phyloP scores from a whole-genome alignment of 129 eudicot genomes.

The Saposhnikovia divaricata region DNA sequence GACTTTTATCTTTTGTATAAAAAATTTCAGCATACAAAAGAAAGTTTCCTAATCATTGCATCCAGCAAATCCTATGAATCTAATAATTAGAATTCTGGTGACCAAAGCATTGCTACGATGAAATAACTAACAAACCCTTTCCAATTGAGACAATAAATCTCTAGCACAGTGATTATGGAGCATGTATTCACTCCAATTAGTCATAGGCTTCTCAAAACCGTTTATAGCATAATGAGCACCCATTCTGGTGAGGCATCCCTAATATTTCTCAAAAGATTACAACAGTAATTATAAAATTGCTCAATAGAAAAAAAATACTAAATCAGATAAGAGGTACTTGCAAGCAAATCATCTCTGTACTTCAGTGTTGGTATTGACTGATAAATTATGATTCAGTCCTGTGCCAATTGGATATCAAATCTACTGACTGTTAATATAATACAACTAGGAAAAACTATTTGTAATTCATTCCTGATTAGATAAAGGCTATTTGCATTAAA shows the following conservation, averaged over 20 bases:
- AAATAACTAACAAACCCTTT: background rate
- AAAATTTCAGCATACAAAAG: background rate
- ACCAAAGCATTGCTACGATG: background rate
- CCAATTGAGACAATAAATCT: background rate
- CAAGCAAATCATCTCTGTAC: background rate
- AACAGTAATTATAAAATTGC: background rate
- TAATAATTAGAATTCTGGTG: background rate
- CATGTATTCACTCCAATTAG: background rate
- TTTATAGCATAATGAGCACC: background rate
- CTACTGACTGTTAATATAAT: background rate
- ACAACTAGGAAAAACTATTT: background rate
- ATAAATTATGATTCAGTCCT: background rate
- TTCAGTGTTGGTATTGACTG: background rate
- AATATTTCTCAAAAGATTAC: background rate
- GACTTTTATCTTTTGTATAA: background rate
- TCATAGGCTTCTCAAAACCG: background rate
- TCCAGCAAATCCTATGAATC: background rate
- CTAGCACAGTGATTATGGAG: background rate
- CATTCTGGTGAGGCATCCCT: background rate
- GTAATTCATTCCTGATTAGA: background rate
- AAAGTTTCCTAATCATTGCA: background rate
- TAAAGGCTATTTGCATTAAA: background rate
- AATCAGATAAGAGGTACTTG: background rate
- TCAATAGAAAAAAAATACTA: background rate
- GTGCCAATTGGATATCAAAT: background rate